A percentile compares a stretch with the other conserved stretches of the same genome.
phyloP scores from a whole-genome alignment of 78 protist genomes.

The Dictyostelium capitatum region DNA sequence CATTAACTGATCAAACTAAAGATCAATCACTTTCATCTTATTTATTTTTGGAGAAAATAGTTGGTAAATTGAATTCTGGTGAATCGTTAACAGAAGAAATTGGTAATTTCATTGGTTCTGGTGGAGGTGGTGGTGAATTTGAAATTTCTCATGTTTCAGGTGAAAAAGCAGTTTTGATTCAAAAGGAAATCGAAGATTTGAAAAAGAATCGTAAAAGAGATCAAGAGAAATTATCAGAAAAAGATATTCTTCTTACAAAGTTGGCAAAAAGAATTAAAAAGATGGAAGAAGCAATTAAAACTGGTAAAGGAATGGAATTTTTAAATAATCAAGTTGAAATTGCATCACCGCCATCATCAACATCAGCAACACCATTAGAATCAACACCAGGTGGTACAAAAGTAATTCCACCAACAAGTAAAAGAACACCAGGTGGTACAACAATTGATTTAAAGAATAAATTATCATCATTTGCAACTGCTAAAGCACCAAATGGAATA shows the following conservation, averaged over 20 bases:
- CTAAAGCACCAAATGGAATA: conserved; percentile 43
- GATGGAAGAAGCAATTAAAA: conserved; percentile 31
- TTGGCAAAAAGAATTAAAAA: conserved; percentile 53
- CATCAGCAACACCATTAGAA: background rate
- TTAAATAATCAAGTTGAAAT: conserved; percentile 14
- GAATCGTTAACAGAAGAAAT: conserved; percentile 8
- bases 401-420: background rate
- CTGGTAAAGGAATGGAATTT: conserved; percentile 21
- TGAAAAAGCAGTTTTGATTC: conserved; percentile 70
- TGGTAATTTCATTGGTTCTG: conserved; percentile 13
- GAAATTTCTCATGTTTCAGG: conserved; percentile 66
- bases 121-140: background rate
- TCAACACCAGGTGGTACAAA: background rate
- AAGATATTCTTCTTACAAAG: conserved; percentile 54
- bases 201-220: conserved; percentile 40
- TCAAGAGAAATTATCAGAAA: conserved; percentile 40
- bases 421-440: background rate
- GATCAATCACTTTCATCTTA: conserved; percentile 20
- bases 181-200: conserved; percentile 74
- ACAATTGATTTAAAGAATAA: background rate
- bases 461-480: background rate
- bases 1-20: conserved; percentile 16
- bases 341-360: background rate
- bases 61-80: conserved; percentile 34
- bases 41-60: conserved; percentile 49